Evolutionary conservation across 495 filamentous ascomycete species (phyloP).

Genomic region (Lasiosphaeria hispida): DNA sequence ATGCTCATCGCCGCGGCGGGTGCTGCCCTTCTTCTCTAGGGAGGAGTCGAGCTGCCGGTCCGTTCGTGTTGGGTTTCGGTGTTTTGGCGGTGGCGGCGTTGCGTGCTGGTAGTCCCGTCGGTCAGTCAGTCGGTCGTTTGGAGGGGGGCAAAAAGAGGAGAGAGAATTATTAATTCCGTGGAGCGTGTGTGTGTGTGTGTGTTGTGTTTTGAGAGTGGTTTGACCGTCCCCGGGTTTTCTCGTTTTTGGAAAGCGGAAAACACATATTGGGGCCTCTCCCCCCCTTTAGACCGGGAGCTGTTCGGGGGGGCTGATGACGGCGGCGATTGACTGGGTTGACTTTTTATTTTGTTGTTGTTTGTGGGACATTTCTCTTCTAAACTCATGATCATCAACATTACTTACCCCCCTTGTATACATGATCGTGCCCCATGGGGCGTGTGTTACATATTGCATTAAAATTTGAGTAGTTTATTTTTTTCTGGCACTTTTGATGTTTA

Average conservation of each 20-base stretch:
- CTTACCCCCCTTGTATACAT: constrained; percentile 6
- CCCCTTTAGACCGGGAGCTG: neutral
- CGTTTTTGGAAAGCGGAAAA: too few species aligned
- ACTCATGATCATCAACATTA: neutral
- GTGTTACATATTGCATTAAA: constrained; percentile 22
- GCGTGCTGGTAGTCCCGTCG: neutral
- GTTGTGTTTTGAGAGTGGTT: too few species aligned
- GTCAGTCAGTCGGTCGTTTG: too few species aligned
- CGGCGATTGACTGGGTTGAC: neutral
- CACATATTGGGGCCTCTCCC: neutral
- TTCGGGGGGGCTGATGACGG: neutral
- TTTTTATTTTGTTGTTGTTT: neutral
- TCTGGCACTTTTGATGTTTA: neutral
- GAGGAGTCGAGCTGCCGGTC: too few species aligned
- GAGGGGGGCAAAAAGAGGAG: too few species aligned
- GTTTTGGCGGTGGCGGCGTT: neutral
- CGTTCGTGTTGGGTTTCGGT: constrained; percentile 15
- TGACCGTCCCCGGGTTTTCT: too few species aligned
- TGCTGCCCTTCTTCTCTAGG: constrained; percentile 39
- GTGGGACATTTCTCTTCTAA: constrained; percentile 7
- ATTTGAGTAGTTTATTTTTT: constrained; percentile 17
- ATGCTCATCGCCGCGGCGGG: constrained; percentile 30
- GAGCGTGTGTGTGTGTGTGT: too few species aligned
- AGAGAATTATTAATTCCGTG: too few species aligned
- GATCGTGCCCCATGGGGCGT: constrained; percentile 17